Evolutionary conservation across 768 basidiomycete genomes (phyloP).

Genomic region (Coprinopsis marcescibilis): DNA sequence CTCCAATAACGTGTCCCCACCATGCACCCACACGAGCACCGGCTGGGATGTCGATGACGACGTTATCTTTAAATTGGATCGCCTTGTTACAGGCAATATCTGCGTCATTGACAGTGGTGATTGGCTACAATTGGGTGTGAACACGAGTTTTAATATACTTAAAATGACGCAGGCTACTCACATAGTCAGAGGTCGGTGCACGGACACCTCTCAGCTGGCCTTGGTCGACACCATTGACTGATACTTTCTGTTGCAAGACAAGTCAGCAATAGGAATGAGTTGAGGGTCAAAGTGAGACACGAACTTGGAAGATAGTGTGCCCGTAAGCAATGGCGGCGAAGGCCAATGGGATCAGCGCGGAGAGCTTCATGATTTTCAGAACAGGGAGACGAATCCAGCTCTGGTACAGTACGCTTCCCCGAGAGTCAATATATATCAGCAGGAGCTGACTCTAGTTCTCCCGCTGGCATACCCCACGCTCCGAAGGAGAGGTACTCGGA

Average conservation of each 20-base stretch:
- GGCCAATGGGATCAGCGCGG: neutral
- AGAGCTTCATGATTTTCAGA: neutral
- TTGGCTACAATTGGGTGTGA: neutral
- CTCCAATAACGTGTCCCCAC: conserved; percentile 15
- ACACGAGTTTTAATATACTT: neutral
- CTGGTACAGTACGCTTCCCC: neutral
- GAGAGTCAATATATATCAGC: too few species aligned
- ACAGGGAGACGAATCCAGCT: neutral
- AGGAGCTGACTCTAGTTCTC: too few species aligned
- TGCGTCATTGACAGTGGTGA: conserved; percentile 8
- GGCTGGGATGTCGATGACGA: conserved; percentile 41
- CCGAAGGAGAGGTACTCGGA: too few species aligned
- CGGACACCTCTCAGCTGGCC: conserved; percentile 40
- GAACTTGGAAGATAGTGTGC: neutral
- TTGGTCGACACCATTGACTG: conserved; percentile 43
- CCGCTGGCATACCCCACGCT: too few species aligned
- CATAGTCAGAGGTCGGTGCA: conserved; percentile 33
- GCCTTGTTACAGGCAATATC: conserved; percentile 51
- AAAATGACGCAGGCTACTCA: conserved; percentile 12
- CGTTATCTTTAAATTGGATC: conserved; percentile 37
- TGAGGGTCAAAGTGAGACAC: neutral
- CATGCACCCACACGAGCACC: conserved; percentile 26
- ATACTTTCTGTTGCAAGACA: conserved; percentile 13
- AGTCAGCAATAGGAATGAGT: neutral
- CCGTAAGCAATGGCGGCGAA: neutral